phyloP scores from a whole-genome alignment of 1,284 basidiomycete species.

The Ceratobasidium sp. region DNA sequence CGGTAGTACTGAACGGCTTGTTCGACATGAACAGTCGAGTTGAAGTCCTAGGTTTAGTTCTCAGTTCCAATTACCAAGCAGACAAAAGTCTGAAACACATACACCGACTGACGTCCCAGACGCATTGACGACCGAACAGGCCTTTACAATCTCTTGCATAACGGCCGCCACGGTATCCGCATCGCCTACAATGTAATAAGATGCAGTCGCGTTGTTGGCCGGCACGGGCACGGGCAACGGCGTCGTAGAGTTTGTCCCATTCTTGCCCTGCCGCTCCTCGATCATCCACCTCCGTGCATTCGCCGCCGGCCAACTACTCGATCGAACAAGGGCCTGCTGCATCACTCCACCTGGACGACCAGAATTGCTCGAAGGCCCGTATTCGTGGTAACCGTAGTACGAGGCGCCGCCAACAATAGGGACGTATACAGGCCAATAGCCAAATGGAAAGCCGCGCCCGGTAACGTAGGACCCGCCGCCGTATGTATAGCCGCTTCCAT shows the following conservation, averaged over 20 bases:
- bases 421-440: conserved; percentile 52
- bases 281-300: conserved; percentile 27
- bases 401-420: conserved; percentile 15
- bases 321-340: conserved; percentile 45
- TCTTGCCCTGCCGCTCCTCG: conserved; percentile 9
- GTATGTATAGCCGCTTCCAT: conserved; percentile 52
- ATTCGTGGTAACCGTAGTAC: conserved; percentile 52
- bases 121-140: conserved; percentile 51
- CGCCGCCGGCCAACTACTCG: conserved; percentile 32
- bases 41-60: conserved; percentile 1
- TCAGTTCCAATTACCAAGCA: neutral
- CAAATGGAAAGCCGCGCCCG: conserved; percentile 51
- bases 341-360: conserved; percentile 51
- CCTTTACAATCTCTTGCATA: conserved; percentile 50
- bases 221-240: neutral
- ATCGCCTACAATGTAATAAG: conserved; percentile 53
- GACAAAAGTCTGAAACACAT: neutral
- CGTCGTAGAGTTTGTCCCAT: conserved; percentile 24
- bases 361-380: conserved; percentile 48
- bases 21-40: conserved; percentile 49
- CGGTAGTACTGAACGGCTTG: conserved; percentile 56
- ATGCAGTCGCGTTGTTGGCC: conserved; percentile 47
- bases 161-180: conserved; percentile 51
- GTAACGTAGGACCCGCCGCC: conserved; percentile 48
- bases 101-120: conserved; percentile 39